Base-by-base conservation (phyloP, 2,329 filamentous ascomycete genomes). In the Acephala macrosclerotiorum region DNA sequence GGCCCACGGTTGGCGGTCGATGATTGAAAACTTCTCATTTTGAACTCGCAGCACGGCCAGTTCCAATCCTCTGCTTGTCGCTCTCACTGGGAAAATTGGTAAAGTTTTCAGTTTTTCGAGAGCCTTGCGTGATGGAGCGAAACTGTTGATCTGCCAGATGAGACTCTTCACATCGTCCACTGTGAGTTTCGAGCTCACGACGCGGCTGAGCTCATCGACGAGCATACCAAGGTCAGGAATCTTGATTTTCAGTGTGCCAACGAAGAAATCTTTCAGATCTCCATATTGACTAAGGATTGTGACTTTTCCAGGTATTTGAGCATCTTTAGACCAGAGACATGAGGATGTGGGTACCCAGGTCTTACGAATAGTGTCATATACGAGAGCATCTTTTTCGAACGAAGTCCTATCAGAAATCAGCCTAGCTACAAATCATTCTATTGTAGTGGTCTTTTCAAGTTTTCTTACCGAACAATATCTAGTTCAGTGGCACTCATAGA, bases 311-410 rank as follows among this genome's bases (percentile, higher is more conserved):
- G 55, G 60, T n/a, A 68, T 42, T n/a, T 68, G 62, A 47, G 62
- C 58, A 16, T 58, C 51, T 51, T 60, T 57, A 22, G 65, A 67
- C 66, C 66, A 68, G 35, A 68, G 38, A 40, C 66, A 68, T 36
- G 45, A 53, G 38, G 66, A 68, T 65, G 62, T 58, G 29, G 57
- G 7, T 58, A 29, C 40, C 65, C 65, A 66, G 9, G 22, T 25
- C 14, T 38, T 36, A 40, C 58, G 36, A 2, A 35, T n/a, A 7
- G 22, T 20, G 22, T 60, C 58, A 36, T 64, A 66, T 29, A 66
- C 58, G n/a, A 66, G 61, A 20, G 57, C 61, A 64, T 25, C 47
- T 53, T 60, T 36, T 36, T 66, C 65, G 51, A 66, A 66, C 53
- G 6, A 58, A 22, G 42, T 22, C 42, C 42, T 47, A 47, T 33